These are phyloP conservation scores for Giardia muris DNA, from an alignment of 208 protist genomes.

Conservation along the genomic window DNA sequence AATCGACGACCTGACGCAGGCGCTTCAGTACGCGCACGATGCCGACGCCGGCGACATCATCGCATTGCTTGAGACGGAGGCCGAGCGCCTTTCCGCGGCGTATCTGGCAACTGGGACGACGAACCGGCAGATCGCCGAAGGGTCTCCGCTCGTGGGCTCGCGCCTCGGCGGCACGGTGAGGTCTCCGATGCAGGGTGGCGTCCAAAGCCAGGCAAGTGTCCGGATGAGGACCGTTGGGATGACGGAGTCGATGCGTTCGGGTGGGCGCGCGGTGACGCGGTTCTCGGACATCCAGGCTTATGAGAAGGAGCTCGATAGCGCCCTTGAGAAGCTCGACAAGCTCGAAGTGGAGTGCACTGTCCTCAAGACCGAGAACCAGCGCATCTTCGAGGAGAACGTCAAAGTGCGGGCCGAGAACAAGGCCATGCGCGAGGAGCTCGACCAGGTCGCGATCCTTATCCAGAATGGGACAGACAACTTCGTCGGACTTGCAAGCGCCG, in stretches of 20 bases:
- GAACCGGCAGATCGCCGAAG: background rate
- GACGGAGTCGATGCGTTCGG: background rate
- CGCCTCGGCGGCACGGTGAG: background rate
- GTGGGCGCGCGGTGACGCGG: background rate
- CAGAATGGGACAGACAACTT: background rate
- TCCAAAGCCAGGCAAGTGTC: no score
- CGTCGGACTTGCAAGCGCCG: background rate
- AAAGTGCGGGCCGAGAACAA: background rate
- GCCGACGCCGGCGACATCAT: background rate
- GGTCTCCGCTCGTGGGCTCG: background rate
- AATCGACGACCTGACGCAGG: background rate
- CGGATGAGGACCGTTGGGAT: background rate
- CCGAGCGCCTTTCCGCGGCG: background rate
- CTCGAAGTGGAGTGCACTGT: background rate
- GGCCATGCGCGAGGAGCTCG: background rate
- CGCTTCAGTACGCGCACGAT: background rate
- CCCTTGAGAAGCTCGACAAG: background rate
- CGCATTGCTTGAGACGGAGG: background rate
- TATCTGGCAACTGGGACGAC: background rate
- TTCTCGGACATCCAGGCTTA: background rate
- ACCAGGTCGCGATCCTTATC: background rate
- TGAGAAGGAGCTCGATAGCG: background rate
- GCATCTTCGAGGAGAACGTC: background rate
- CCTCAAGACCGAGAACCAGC: background rate
- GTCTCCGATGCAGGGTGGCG: background rate